Conservation (phyloP, 768 basidiomycete genomes). For the Hydnomerulius pinastri region DNA sequence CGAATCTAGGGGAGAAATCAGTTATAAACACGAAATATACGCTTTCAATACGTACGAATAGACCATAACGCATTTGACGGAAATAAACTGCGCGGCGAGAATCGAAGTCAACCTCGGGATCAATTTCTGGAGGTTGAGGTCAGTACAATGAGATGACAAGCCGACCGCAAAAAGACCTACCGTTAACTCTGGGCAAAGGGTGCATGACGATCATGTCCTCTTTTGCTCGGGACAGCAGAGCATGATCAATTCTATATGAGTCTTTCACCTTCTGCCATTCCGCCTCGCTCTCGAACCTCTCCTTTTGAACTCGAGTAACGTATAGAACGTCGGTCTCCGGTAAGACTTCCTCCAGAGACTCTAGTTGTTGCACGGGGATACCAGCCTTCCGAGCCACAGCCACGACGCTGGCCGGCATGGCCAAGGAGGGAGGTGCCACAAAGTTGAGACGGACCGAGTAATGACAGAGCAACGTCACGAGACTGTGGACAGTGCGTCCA, state of each 20-base stretch:
- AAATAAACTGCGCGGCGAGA: constrained; percentile 93
- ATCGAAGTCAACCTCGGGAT: constrained; percentile 97
- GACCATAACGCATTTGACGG: constrained; percentile 97
- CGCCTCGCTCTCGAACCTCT: constrained; percentile 76
- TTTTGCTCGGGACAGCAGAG: constrained; percentile 89
- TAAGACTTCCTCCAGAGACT: constrained; percentile 89
- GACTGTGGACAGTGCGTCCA: constrained; percentile 94
- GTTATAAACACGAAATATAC: background rate
- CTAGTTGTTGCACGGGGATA: constrained; percentile 74
- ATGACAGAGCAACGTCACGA: constrained; percentile 88
- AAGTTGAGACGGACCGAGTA: constrained; percentile 96
- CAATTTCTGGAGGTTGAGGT: constrained; percentile 73
- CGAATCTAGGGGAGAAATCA: constrained; percentile 50
- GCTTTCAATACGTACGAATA: constrained; percentile 69
- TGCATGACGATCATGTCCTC: constrained; percentile 99
- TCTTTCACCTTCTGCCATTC: constrained; percentile 94
- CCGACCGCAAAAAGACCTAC: constrained; percentile 39
- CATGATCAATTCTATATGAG: constrained; percentile 91
- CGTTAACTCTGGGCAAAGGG: constrained; percentile 92
- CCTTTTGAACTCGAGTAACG: constrained; percentile 94
- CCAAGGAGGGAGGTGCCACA: constrained; percentile 81
- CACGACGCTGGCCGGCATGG: constrained; percentile 89
- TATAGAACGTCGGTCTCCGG: constrained; percentile 95
- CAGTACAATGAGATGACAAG: constrained; percentile 10
- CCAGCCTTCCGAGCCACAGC: constrained; percentile 83